Conservation (phyloP, 129 eudicot species). For the Glebionis coronaria region DNA sequence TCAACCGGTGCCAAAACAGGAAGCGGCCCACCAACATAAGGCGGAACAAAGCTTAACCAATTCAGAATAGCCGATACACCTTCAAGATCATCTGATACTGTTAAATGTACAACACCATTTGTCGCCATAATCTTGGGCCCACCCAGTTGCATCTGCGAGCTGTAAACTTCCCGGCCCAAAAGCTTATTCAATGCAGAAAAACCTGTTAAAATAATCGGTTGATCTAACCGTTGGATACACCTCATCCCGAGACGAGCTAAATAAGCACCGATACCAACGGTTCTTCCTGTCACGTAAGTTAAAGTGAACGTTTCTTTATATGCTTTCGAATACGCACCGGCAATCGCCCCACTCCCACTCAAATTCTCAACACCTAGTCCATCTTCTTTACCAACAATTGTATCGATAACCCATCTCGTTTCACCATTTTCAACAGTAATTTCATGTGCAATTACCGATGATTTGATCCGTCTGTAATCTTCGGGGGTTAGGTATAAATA, state of each 20-base stretch:
- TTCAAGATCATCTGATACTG: conserved; percentile 93
- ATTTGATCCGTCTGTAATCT: conserved; percentile 54
- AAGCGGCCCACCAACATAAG: conserved; percentile 85
- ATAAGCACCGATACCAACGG: conserved; percentile 98
- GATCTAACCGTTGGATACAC: conserved; percentile 94
- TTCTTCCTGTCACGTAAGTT: conserved; percentile 93
- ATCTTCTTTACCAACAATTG: conserved; percentile 87
- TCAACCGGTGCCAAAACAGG: conserved; percentile 69
- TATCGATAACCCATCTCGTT: conserved; percentile 79
- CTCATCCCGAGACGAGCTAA: conserved; percentile 98
- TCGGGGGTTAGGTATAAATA: conserved; percentile 84
- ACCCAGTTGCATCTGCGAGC: conserved; percentile 99
- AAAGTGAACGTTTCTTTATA: conserved; percentile 87
- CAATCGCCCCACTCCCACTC: conserved; percentile 98
- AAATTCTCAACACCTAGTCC: conserved; percentile 97
- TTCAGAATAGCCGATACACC: conserved; percentile 85
- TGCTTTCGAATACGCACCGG: conserved; percentile 87
- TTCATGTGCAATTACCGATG: conserved; percentile 91
- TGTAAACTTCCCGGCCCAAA: conserved; percentile 95
- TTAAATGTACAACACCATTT: conserved; percentile 90
- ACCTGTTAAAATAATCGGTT: conserved; percentile 91
- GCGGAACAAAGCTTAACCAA: conserved; percentile 91
- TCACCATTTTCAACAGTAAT: conserved; percentile 57
- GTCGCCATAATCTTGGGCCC: conserved; percentile 99
- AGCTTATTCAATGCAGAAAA: conserved; percentile 94